Base-by-base conservation (phyloP, 2,329 filamentous ascomycete genomes). In the Mariannaea sp. region DNA sequence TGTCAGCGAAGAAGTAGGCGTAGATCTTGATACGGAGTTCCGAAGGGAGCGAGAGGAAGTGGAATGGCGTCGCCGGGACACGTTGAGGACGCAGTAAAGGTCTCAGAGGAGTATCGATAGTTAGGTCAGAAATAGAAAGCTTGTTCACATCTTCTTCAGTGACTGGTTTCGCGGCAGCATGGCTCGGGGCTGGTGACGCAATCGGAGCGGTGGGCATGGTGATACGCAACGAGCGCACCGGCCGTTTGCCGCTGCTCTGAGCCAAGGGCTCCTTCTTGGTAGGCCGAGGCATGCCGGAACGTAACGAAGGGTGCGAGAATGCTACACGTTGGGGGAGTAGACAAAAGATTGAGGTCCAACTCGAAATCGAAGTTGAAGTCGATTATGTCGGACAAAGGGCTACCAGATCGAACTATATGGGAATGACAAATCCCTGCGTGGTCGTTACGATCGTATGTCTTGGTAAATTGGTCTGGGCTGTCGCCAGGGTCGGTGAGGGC, bases 11-110 rank as follows among this genome's bases (percentile, higher is more conserved):
- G 58, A 85, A 79, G 60, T 84, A 76, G 32, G 77, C 79, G 68
- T 91, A 92, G 10, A 92, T 81, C 62, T 84, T 82, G 54, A 87
- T 75, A 7, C 89, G 85, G 24, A 92, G 70, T 66, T 92, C 89
- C 0, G 82, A 79, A 0, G 89, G 88, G 1, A 92, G 74, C 24
- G 81, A 75, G 53, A 91, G 77, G 68, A 92, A 88, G 7, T 75
- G 80, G 49, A 90, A 90, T 0, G 82, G 78, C 38, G 71, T 68
- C 2, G 71, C 66, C 14, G 73, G 72, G 0, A 62, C 62, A 7
- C 67, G 68, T 7, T 54, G 55, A 50, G 70, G 75, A 19, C 66
- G 65, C 24, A 40, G 59, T n/a, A 73, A 57, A 2, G 68, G 71
- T 56, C 59, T 65, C 4, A 65, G 60, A n/a, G 62, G 68, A 2